phyloP scores from a whole-genome alignment of 495 filamentous ascomycete genomes.

The Filosporella fistucella region DNA sequence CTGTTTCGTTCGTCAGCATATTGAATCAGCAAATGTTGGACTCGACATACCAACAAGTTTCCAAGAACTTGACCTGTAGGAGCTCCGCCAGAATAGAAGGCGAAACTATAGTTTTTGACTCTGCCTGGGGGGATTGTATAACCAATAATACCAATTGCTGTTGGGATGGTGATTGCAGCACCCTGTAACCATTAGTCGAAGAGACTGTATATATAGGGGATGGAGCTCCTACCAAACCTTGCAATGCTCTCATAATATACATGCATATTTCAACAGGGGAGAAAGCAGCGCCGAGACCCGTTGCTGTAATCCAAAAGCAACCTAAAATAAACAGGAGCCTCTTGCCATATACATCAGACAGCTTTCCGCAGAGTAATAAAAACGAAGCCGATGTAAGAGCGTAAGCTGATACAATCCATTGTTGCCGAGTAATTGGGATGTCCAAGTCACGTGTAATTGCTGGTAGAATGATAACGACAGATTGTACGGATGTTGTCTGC shows the following conservation, averaged over 20 bases:
- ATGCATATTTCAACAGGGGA: constrained; percentile 60
- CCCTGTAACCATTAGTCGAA: constrained; percentile 48
- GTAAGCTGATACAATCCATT: constrained; percentile 62
- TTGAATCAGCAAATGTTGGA: not conserved
- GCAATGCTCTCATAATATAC: constrained; percentile 65
- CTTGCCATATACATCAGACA: constrained; percentile 72
- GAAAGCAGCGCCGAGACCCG: constrained; percentile 62
- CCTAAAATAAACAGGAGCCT: constrained; percentile 62
- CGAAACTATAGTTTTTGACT: constrained; percentile 61
- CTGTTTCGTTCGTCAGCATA: constrained; percentile 1
- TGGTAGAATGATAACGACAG: constrained; percentile 58
- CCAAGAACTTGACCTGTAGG: constrained; percentile 18
- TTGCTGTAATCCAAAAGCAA: constrained; percentile 58
- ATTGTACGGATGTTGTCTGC: constrained; percentile 56
- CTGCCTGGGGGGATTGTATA: constrained; percentile 55
- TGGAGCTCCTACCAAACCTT: constrained; percentile 60
- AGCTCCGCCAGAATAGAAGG: constrained; percentile 21
- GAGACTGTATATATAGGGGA: constrained; percentile 7
- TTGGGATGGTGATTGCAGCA: constrained; percentile 61
- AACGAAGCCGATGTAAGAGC: constrained; percentile 65
- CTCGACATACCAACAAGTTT: constrained; percentile 13
- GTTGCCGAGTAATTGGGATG: constrained; percentile 51
- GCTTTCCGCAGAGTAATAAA: constrained; percentile 66
- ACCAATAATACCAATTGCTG: constrained; percentile 59
- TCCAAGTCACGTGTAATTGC: constrained; percentile 47